Percentiles rank a stretch among this genome's conserved stretches.
Conservation (phyloP, 306 rosid species). For the Lupinus albus region DNA sequence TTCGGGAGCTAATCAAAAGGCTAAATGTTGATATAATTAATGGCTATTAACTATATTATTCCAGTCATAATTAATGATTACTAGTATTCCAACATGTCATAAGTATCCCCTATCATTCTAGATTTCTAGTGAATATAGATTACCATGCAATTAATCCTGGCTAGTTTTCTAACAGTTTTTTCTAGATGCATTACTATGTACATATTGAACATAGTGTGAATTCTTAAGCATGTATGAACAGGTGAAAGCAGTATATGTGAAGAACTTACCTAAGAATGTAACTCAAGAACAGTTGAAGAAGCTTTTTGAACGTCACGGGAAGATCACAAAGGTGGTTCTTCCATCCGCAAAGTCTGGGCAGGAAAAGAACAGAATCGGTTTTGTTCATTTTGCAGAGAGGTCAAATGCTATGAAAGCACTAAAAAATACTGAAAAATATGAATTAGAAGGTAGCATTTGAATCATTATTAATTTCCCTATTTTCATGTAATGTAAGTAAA, state of each 20-base stretch:
- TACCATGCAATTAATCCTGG: conserved; percentile 9
- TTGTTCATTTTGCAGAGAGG: conserved; percentile 93
- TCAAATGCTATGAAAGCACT: conserved; percentile 94
- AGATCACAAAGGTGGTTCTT: conserved; percentile 91
- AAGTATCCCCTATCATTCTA: neutral
- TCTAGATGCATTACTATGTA: conserved; percentile 34
- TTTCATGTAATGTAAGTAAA: neutral
- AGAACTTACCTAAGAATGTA: conserved; percentile 84
- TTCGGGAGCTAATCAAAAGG: conserved; percentile 5
- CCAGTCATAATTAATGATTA: conserved; percentile 6
- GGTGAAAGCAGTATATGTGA: conserved; percentile 95
- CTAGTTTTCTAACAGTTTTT: conserved; percentile 9
- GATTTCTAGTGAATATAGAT: neutral
- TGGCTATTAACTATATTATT: neutral
- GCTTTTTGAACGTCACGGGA: conserved; percentile 93
- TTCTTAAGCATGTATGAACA: conserved; percentile 41
- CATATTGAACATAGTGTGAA: conserved; percentile 30
- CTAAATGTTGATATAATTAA: neutral
- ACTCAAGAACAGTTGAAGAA: conserved; percentile 87
- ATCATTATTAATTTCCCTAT: conserved; percentile 7
- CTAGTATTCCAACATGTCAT: conserved; percentile 1
- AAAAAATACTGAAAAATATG: conserved; percentile 86
- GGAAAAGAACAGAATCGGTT: conserved; percentile 88
- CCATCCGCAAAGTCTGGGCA: conserved; percentile 90
- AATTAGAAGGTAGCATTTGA: conserved; percentile 65